Base-by-base conservation (phyloP, 371 early-diverging fungal species). In the Zychaea mexicana region DNA sequence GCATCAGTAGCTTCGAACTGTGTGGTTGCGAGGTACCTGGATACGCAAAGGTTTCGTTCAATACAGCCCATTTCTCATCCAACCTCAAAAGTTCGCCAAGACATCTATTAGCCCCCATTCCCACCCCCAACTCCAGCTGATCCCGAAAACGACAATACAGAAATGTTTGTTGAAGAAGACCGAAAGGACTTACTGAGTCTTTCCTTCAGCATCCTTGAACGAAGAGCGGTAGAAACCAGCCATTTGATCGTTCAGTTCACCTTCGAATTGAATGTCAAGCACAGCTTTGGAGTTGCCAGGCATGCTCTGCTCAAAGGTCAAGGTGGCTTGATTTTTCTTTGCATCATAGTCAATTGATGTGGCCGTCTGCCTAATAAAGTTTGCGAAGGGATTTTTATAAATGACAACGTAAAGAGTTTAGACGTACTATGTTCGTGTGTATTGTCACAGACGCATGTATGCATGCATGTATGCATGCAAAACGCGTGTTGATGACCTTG, bases 1-100 rank as follows among this genome's bases (percentile, higher is more conserved):
- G 94, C 94, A 82, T 93, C 92, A 4, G 96, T 94, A 4, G 98
- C 87, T 74, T 97, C 96, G 74, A 96, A 98, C 73, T 97, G 96
- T 8, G 96, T 96, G 24, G 90, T 92, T 8, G 90, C 93, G 75
- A 95, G 80, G 69, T 85, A 86, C 32, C 71, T 74, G 13, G 28
- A 56, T 2, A 33, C 49, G 24, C n/a, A n/a, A n/a, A n/a, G n/a
- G n/a, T n/a, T n/a, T n/a, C n/a, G n/a, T n/a, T n/a, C 36, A 10
- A 36, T 36, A 36, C 8, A 36, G 10, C 15, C 12, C 33, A 33
- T 33, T 33, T 12, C 12, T 12, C 33, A 8, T 33, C 33, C 33
- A 33, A 8, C 33, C 12, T 33, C 33, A 33, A n/a, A n/a, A n/a
- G n/a, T n/a, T n/a, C n/a, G n/a, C n/a, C n/a, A n/a, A n/a, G n/a